Evolutionary conservation across 345 rosid species (phyloP).

Genomic region (Cochlearia excelsa): DNA sequence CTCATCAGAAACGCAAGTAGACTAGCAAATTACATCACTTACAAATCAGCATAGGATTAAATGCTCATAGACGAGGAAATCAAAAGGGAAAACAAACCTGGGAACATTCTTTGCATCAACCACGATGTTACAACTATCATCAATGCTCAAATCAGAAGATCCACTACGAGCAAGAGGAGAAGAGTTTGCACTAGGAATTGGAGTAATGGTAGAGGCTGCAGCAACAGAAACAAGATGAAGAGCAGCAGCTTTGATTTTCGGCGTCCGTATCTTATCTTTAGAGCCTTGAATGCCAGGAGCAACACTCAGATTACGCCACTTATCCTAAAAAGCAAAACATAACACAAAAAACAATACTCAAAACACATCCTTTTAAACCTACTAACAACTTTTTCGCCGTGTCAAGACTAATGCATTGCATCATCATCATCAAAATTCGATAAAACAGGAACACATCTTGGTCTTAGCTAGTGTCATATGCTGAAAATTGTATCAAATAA

Average conservation of each 20-base stretch:
- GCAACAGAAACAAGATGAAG: constrained; percentile 28
- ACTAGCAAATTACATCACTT: constrained; percentile 15
- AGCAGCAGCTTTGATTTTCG: constrained; percentile 46
- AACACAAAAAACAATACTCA: neutral
- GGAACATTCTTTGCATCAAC: constrained; percentile 38
- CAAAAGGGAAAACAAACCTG: constrained; percentile 22
- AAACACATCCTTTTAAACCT: neutral
- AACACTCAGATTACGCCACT: constrained; percentile 79
- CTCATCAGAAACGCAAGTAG: constrained; percentile 20
- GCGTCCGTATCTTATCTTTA: constrained; percentile 50
- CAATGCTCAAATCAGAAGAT: constrained; percentile 34
- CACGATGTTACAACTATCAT: constrained; percentile 22
- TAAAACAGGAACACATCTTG: neutral
- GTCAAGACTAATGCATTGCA: no score
- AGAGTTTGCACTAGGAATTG: constrained; percentile 8
- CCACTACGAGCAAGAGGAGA: constrained; percentile 27
- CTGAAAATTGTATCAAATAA: neutral
- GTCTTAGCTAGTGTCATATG: constrained; percentile 2
- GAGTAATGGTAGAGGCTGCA: constrained; percentile 33
- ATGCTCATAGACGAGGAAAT: constrained; percentile 28
- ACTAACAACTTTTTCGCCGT: no score
- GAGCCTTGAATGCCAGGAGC: constrained; percentile 53
- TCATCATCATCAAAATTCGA: neutral
- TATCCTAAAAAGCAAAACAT: constrained; percentile 47
- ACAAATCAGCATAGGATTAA: constrained; percentile 28